Evolutionary conservation across 1,284 basidiomycete species (phyloP).

Genomic region (Papiliotrema laurentii): DNA sequence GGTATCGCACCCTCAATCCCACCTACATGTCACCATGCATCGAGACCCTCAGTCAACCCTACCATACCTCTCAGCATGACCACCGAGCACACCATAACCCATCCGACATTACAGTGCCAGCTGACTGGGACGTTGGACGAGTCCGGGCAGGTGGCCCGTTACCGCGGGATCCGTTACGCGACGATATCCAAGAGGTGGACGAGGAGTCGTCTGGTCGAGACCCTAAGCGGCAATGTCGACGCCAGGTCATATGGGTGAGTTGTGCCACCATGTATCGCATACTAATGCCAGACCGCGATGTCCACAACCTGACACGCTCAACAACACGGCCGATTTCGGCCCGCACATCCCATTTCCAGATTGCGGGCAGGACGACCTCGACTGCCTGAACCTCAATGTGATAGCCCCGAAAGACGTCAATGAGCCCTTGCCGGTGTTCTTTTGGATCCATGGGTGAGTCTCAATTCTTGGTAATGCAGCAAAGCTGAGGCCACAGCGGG

Average conservation of each 20-base stretch:
- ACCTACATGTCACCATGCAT: no score
- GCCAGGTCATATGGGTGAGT: constrained; percentile 3
- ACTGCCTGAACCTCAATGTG: constrained; percentile 12
- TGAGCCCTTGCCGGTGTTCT: constrained; percentile 7
- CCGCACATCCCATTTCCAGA: constrained; percentile 8
- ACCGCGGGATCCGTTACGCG: constrained; percentile 8
- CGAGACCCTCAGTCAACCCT: no score
- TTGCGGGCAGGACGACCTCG: constrained; percentile 7
- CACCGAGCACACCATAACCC: background rate
- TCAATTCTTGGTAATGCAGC: background rate
- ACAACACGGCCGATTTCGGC: constrained; percentile 10
- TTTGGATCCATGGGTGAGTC: constrained; percentile 14
- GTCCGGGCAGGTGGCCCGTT: constrained; percentile 1
- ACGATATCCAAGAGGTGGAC: constrained; percentile 6
- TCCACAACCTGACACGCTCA: constrained; percentile 8
- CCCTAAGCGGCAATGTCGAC: background rate
- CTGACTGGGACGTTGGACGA: background rate
- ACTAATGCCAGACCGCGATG: constrained; percentile 7
- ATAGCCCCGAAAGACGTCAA: background rate
- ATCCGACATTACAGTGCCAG: background rate
- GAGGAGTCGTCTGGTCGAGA: background rate
- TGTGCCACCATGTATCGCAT: background rate
- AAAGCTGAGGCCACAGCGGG: constrained; percentile 1
- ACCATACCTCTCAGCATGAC: no score
- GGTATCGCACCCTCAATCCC: no score